phyloP scores from a whole-genome alignment of 129 eudicot species.

The Rutidosis leptorrhynchoides region DNA sequence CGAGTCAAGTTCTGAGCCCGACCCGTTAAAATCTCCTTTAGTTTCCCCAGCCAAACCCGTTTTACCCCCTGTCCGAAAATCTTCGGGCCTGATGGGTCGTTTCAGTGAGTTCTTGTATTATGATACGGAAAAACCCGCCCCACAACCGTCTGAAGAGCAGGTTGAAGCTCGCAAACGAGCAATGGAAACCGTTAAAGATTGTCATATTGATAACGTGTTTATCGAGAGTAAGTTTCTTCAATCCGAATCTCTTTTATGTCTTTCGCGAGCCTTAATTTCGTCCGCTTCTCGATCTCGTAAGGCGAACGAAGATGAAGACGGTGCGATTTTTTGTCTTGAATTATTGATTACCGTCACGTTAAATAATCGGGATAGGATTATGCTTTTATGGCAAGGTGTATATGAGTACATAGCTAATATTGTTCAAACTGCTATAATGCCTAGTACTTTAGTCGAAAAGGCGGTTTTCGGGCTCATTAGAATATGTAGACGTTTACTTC shows the following conservation, averaged over 20 bases:
- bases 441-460: constrained; percentile 70
- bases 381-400: constrained; percentile 79
- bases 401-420: constrained; percentile 73
- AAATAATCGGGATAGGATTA: constrained; percentile 75
- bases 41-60: constrained; percentile 35
- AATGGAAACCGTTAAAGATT: constrained; percentile 59
- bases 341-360: constrained; percentile 69
- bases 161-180: constrained; percentile 67
- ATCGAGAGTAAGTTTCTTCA: constrained; percentile 81
- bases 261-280: constrained; percentile 53
- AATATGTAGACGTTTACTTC: constrained; percentile 75
- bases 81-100: constrained; percentile 71
- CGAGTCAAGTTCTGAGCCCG: constrained; percentile 45
- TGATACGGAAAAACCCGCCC: constrained; percentile 71
- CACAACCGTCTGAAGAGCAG: constrained; percentile 72
- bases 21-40: constrained; percentile 34
- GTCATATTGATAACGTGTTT: constrained; percentile 67
- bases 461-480: constrained; percentile 88
- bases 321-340: constrained; percentile 72
- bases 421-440: constrained; percentile 66
- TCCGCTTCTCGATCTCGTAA: constrained; percentile 46
- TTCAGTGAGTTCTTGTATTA: constrained; percentile 67
- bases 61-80: constrained; percentile 42
- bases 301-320: constrained; percentile 55
- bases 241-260: constrained; percentile 68